Evolutionary conservation across 345 rosid genomes (phyloP).

Genomic region (Camelina laxa): DNA sequence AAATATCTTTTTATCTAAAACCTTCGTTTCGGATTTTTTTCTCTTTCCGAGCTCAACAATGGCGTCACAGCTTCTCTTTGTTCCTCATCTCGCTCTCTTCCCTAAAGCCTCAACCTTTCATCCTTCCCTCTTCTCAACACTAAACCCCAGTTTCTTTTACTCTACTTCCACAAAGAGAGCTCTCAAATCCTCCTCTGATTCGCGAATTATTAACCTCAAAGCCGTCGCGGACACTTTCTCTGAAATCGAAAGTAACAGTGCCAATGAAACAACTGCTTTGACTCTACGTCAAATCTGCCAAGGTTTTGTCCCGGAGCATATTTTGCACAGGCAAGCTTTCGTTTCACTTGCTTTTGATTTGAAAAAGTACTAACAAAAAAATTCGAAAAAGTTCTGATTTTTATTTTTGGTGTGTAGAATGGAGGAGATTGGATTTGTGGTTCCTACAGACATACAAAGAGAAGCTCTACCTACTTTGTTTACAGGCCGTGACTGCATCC

Average conservation of each 20-base stretch:
- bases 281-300: conserved; percentile 42
- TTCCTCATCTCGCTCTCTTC: conserved; percentile 27
- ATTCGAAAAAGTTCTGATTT: neutral
- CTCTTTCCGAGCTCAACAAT: conserved; percentile 9
- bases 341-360: neutral
- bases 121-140: conserved; percentile 14
- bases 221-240: conserved; percentile 24
- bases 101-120: conserved; percentile 21
- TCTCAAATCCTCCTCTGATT: conserved; percentile 17
- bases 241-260: conserved; percentile 12
- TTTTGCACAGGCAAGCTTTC: conserved; percentile 37
- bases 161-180: neutral
- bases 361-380: neutral
- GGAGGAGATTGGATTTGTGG: conserved; percentile 68
- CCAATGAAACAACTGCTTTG: conserved; percentile 10
- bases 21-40: conserved; percentile 7
- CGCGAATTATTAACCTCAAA: conserved; percentile 5
- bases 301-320: conserved; percentile 42
- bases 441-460: conserved; percentile 71
- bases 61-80: conserved; percentile 41
- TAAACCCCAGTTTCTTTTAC: neutral
- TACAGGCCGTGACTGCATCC: conserved; percentile 72
- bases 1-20: neutral
- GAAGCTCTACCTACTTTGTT: conserved; percentile 78
- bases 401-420: conserved; percentile 51